Evolutionary conservation across 257 asterid genomes (phyloP), one percentile per base, ranked within the genome.

Genomic region (Fraxinus cuspidata): DNA sequence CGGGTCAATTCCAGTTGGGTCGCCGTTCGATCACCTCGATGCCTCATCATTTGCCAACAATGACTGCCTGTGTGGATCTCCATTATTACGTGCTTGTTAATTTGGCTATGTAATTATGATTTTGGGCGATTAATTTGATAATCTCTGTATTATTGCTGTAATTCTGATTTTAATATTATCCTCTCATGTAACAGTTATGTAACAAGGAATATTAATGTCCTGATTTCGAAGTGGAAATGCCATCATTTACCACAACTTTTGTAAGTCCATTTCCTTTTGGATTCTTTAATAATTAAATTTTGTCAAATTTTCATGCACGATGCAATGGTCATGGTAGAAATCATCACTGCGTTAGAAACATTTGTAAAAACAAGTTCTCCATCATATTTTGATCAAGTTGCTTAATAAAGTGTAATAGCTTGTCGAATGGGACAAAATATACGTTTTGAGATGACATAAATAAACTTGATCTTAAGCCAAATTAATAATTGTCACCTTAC

Each of bases 11-110:
- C 99, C 99, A 0, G 19, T 35, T 0, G 98, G 98, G 1, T 85
- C 89, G 29, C 99, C 99, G 0, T 95, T 95, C 70, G 96, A 95
- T 77, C 99, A 87, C 77, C 93, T 95, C 3, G 97, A 89, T 32
- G 96, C 93, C 0, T 86, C 99, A 0, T 93, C 97, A 2, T 93
- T 95, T 77, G 90, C 90, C 80, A 85, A 93, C 81, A 93, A 95
- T 49, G 96, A 90, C 66, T 95, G 98, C 74, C 74, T 95, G 70
- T 95, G 99, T 23, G 96, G 99, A 29, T 90, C 85, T 68, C 99
- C 99, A 10, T 76, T 87, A 63, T 32, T 60, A 71, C 87, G 75
- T 5, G 89, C 91, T 74, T 90, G 92, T 78, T 88, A 72, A 74
- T 75, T 68, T 51, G 60, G 34, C 0, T 47, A 70, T 49, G 25